Percentiles rank a stretch among this genome's conserved stretches.
Evolutionary conservation across 345 rosid species (phyloP).

Genomic region (Brassica rapa): DNA sequence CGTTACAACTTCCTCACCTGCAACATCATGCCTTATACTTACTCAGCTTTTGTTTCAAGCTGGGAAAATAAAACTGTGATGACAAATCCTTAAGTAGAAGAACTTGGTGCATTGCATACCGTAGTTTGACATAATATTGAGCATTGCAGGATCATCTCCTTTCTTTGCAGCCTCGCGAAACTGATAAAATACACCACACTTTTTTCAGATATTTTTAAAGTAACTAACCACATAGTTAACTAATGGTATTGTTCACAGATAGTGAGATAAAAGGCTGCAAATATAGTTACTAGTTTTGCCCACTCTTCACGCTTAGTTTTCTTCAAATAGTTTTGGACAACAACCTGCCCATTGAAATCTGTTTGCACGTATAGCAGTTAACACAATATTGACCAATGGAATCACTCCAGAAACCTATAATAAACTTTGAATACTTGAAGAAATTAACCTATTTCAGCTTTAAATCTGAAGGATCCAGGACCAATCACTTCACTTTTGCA

Average conservation of each 20-base stretch:
- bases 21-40: slow-evolving; percentile 18
- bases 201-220: slow-evolving; percentile 8
- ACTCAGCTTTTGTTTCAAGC: not conserved
- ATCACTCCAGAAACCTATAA: not conserved
- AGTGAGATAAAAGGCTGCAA: not conserved
- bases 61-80: not conserved
- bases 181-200: slow-evolving; percentile 46
- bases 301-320: slow-evolving; percentile 87
- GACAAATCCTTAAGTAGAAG: not conserved
- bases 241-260: not conserved
- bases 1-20: slow-evolving; percentile 97
- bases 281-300: slow-evolving; percentile 68
- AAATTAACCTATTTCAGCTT: slow-evolving; percentile 91
- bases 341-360: slow-evolving; percentile 90
- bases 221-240: not conserved
- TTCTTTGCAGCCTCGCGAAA: slow-evolving; percentile 71
- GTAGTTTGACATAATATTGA: slow-evolving; percentile 78
- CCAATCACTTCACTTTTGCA: slow-evolving; percentile 99
- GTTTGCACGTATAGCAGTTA: slow-evolving; percentile 42
- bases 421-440: slow-evolving; percentile 7
- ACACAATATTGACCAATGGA: not conserved
- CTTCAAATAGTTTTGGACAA: slow-evolving; percentile 81
- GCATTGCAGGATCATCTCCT: slow-evolving; percentile 66
- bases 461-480: slow-evolving; percentile 96
- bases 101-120: slow-evolving; percentile 48